Evolutionary conservation across 805 yeast species (phyloP).

Genomic region (Gaillardinia entomophila): DNA sequence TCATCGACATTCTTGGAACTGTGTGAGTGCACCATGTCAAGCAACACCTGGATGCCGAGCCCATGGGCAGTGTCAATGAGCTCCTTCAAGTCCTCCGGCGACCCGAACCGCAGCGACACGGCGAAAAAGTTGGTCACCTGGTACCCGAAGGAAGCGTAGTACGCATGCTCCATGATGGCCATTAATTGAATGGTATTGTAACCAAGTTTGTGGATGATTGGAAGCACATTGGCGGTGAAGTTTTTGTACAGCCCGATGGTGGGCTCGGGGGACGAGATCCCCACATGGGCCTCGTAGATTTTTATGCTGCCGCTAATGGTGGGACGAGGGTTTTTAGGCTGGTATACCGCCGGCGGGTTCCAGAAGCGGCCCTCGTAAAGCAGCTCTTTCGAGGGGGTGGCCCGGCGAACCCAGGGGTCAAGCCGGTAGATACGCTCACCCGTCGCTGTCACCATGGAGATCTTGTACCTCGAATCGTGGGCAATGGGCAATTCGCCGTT

Average conservation of each 20-base stretch:
- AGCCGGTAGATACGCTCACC: constrained; percentile 74
- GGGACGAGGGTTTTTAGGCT: constrained; percentile 65
- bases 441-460: constrained; percentile 55
- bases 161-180: constrained; percentile 99
- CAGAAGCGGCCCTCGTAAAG: constrained; percentile 86
- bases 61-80: constrained; percentile 89
- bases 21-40: constrained; percentile 95
- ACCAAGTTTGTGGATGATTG: constrained; percentile 79
- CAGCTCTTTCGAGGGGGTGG: constrained; percentile 60
- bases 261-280: constrained; percentile 89
- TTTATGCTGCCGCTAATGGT: constrained; percentile 43
- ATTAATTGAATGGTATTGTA: constrained; percentile 91
- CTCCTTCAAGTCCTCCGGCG: constrained; percentile 92
- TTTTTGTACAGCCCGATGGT: constrained; percentile 79
- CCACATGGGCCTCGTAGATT: constrained; percentile 93
- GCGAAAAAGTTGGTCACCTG: constrained; percentile 94
- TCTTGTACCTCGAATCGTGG: constrained; percentile 75
- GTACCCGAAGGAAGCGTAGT: constrained; percentile 97
- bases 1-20: constrained; percentile 92
- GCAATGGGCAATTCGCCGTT: constrained; percentile 60
- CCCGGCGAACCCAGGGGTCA: constrained; percentile 86
- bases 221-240: constrained; percentile 73
- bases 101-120: constrained; percentile 81
- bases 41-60: constrained; percentile 75
- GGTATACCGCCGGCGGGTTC: constrained; percentile 53